Evolutionary conservation across 495 filamentous ascomycete genomes (phyloP), one percentile per base, ranked within the genome.

Genomic region (Jackrogersella minutella): DNA sequence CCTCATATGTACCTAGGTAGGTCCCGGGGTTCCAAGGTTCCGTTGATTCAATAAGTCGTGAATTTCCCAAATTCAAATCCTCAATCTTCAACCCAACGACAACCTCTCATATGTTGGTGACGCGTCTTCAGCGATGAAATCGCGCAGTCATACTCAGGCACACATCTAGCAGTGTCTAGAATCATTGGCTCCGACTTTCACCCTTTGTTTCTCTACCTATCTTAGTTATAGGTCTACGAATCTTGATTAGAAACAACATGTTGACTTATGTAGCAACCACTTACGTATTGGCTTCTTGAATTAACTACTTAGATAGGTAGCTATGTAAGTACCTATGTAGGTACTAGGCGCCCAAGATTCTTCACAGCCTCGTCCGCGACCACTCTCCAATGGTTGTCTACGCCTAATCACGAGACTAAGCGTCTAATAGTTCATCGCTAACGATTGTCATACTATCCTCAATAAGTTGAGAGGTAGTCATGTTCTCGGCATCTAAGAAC

Each of bases 321-420:
- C 26, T 30, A 30, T 3, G 26, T 30, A 30, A 7, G 26, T 30
- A 30, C 26, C 26, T 30, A 30, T 3, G 26, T 30, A 30, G 3
- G 26, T 30, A 30, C 7, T 30, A 7, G 26, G 62, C 62, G 55
- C 62, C n/a, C 11, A 10, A 52, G 6, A 6, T 40, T 11, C 6
- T 46, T 53, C 55, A 66, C 33, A 59, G 62, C 62, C 39, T 49
- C 31, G 31, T 31, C 5, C 40, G 16, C 16, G 39, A 10, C 39
- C 22, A 49, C 14, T 10, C 8, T 47, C 19, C 7, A 52, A n/a
- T 34, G 16, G 37, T 19, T 24, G 13, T 6, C 6, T 6, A 52
- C 9, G 8, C 31, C 31, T 22, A 22, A 5, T n/a, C 13, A 5
- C 13, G 16, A 24, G 31, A 36, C n/a, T 21, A 17, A 47, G 30